Base-by-base conservation (phyloP, 441 rosid genomes). In the Arabidopsis hybrid region DNA sequence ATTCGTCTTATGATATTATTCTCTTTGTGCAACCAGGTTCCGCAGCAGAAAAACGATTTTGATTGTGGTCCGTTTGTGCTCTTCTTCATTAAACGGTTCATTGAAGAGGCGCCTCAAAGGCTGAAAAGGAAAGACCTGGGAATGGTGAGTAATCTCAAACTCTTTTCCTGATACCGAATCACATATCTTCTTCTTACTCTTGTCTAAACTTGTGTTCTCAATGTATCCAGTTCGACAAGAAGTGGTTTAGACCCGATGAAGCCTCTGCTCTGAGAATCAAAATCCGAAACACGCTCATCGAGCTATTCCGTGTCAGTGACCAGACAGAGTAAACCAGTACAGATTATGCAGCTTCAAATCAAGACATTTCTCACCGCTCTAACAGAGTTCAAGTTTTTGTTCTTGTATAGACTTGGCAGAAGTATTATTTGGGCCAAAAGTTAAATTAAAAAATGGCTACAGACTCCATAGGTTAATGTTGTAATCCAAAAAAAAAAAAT, bases 11-110 rank as follows among this genome's bases (percentile, higher is more conserved):
- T 70, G 26, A n/a, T 8, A 11, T 52, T 8, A n/a, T 52, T 60
- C n/a, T 42, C 8, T 60, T 58, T 78, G 65, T 70, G 34, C 26
- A 56, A 18, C 56, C 88, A 95, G 98, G 99, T 96, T 71, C 99
- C 99, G 16, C 97, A 96, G 71, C 99, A 96, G 60, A 87, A 84
- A 63, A 96, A 93, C 75, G 99, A 93, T 40, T 91, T 82, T 39
- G 99, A 96, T 65, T 96, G 99, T 69, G 99, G 99, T 60, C 86
- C 87, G 45, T 93, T 93, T 69, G 98, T 96, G 34, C 97, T 96
- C 67, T 87, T 72, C 82, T 95, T 92, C 79, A 90, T 96, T 79
- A 85, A 96, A 76, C 90, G 97, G 5, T 93, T 96, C 84, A 85
- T 89, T 1, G 90, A 88, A 76, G 93, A 87, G 66, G 97, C 98